Conservation (phyloP, 176 grass and related monocot species). For the bread wheat (Triticum aestivum) region DNA sequence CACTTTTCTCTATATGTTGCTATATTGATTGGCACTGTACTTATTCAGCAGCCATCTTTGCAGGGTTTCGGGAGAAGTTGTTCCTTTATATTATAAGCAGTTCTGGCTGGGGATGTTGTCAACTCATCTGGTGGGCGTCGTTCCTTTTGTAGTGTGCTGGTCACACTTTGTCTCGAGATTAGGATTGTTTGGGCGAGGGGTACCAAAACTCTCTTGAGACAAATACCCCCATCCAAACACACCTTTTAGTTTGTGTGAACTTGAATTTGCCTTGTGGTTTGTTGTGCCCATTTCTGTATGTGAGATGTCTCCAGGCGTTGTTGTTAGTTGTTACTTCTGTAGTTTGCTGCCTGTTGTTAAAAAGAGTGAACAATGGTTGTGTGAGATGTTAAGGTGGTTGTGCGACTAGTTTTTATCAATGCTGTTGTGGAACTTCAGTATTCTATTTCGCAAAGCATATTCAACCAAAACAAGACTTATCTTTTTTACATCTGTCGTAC, state of each 20-base stretch:
- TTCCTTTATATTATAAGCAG: not conserved
- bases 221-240: not conserved
- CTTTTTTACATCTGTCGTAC: not conserved
- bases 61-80: not conserved
- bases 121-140: not conserved
- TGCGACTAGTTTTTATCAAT: not conserved
- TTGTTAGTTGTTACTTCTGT: not conserved
- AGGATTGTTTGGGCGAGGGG: not conserved
- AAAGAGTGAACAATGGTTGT: not conserved
- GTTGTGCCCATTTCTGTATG: not conserved
- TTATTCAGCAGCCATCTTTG: constrained; percentile 3
- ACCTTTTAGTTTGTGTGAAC: not conserved
- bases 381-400: not conserved
- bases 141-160: not conserved
- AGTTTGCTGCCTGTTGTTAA: not conserved
- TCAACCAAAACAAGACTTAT: not conserved
- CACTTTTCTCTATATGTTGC: not conserved
- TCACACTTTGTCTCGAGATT: constrained; percentile 17
- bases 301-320: not conserved
- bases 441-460: too few species aligned
- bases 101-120: not conserved
- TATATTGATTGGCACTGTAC: not conserved
- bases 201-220: not conserved
- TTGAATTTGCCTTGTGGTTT: not conserved
- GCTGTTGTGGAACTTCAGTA: not conserved